Base-by-base conservation (phyloP, 2,329 filamentous ascomycete genomes). In the Gliomastix tumulicola region DNA sequence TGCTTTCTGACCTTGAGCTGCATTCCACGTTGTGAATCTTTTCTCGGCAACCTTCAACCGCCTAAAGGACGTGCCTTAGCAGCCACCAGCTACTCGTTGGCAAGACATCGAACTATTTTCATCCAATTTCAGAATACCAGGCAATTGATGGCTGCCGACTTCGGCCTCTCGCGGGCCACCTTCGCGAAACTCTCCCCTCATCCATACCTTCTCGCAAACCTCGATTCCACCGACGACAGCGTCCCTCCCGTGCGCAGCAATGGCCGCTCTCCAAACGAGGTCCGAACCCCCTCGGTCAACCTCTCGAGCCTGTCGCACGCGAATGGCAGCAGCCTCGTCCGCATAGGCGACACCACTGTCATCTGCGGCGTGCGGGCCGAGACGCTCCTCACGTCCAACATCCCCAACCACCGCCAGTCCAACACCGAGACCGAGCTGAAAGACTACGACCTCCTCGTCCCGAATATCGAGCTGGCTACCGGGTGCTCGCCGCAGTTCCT, bases 351-450 rank as follows among this genome's bases (percentile, higher is more conserved):
- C 58, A 97, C 90, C 2, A 88, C 88, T 2, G 87, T 89, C n/a
- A 89, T 98, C 25, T 96, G 89, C 55, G 92, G 90, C 39, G 79
- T 98, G 16, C 79, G 90, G 31, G 89, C 74, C 36, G 92, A 98
- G 63, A 81, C 94, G 7, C 68, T 98, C 19, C 71, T 81, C 33
- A 81, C 84, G 4, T 72, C 75, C 34, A 79, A 87, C 54, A 86
- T 94, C 41, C 81, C 82, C 33, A 79, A 77, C 49, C 83, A 71
- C 60, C 65, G 82, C 51, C 42, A 62, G 46, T 49, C 57, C 46
- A 51, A 62, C 53, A 42, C 47, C 42, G 45, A 63, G 44, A 49
- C 58, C 36, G 78, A 77, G 56, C 62, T 79, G 37, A 66, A 64
- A 41, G 74, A 79, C 39, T 74, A 79, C 53, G 80, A 87, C 50